These are phyloP conservation scores for Fusarium sp. DNA, from an alignment of 2,329 filamentous ascomycete species.

Conservation along the genomic window DNA sequence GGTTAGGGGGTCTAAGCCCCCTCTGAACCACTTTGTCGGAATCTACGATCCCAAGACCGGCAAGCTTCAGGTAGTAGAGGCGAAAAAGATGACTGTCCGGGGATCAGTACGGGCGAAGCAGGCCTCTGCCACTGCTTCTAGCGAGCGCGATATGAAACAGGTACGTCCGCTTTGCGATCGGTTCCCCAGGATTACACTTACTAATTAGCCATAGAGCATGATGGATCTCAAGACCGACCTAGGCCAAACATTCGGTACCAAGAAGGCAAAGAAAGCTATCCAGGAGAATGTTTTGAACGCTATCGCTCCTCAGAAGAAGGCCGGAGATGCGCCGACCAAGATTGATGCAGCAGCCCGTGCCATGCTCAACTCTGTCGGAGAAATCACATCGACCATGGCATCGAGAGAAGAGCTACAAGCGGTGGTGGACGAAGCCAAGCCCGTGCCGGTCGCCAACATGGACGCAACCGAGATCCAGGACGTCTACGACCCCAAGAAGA, in stretches of 20 bases:
- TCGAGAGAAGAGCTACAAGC: slow-evolving; percentile 72
- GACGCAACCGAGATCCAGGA: slow-evolving; percentile 73
- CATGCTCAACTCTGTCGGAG: slow-evolving; percentile 70
- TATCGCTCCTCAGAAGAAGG: slow-evolving; percentile 60
- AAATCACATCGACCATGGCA: slow-evolving; percentile 71
- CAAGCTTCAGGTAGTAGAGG: slow-evolving; percentile 67
- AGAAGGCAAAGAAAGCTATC: slow-evolving; percentile 84
- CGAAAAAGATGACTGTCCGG: slow-evolving; percentile 70
- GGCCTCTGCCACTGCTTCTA: slow-evolving; percentile 58
- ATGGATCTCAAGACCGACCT: slow-evolving; percentile 73
- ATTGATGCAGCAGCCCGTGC: slow-evolving; percentile 65
- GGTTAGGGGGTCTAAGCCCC: slow-evolving; percentile 43
- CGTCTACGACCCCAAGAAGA: slow-evolving; percentile 72
- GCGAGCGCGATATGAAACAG: slow-evolving; percentile 44
- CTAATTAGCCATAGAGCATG: slow-evolving; percentile 58
- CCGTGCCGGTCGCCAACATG: slow-evolving; percentile 75
- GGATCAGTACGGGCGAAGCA: slow-evolving; percentile 66
- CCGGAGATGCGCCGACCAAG: slow-evolving; percentile 53
- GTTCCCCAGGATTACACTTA: not conserved
- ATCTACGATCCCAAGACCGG: slow-evolving; percentile 69
- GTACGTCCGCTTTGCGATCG: slow-evolving; percentile 25
- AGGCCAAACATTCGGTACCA: slow-evolving; percentile 82
- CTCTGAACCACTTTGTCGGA: slow-evolving; percentile 71
- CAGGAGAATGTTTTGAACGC: slow-evolving; percentile 74
- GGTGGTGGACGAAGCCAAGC: slow-evolving; percentile 72